Conservation (phyloP, 495 filamentous ascomycete species). For the Hypoxylon lenormandii region DNA sequence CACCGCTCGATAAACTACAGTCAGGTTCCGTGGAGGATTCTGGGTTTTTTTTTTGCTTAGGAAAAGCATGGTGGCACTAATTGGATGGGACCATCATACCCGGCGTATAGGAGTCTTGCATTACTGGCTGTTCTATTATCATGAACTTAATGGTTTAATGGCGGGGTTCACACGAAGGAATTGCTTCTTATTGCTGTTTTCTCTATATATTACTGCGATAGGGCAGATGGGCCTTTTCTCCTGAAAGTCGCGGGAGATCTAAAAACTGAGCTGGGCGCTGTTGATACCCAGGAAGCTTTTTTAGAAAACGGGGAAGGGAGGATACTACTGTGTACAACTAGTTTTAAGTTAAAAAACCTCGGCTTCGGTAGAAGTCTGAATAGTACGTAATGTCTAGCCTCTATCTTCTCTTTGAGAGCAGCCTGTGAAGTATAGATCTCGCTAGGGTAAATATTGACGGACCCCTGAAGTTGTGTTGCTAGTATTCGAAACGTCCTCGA, state of each 20-base stretch:
- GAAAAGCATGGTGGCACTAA: slow-evolving; percentile 4
- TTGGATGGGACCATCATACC: slow-evolving; percentile 23
- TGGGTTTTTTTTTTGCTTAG: neutral
- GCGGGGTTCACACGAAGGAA: slow-evolving; percentile 14
- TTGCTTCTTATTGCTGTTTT: slow-evolving; percentile 21
- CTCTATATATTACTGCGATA: slow-evolving; percentile 15
- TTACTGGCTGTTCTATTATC: slow-evolving; percentile 20
- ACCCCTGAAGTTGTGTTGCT: too few species aligned
- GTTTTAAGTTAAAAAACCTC: slow-evolving; percentile 19
- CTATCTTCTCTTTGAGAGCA: slow-evolving; percentile 3
- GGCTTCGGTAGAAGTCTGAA: slow-evolving; percentile 26
- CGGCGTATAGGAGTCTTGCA: slow-evolving; percentile 30
- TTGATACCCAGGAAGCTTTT: slow-evolving; percentile 3
- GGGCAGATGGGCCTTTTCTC: neutral
- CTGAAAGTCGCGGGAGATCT: neutral
- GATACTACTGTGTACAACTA: slow-evolving; percentile 25
- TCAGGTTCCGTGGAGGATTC: neutral
- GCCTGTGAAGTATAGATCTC: neutral
- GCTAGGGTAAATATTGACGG: too few species aligned
- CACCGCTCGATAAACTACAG: slow-evolving; percentile 28
- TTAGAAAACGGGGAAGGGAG: slow-evolving; percentile 1
- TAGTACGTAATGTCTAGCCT: slow-evolving; percentile 44
- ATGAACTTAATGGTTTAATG: slow-evolving; percentile 36
- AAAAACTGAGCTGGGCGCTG: slow-evolving; percentile 2
- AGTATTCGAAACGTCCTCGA: too few species aligned